Conservation (phyloP, 768 basidiomycete species). For the Neoboletus subvelutipes region DNA sequence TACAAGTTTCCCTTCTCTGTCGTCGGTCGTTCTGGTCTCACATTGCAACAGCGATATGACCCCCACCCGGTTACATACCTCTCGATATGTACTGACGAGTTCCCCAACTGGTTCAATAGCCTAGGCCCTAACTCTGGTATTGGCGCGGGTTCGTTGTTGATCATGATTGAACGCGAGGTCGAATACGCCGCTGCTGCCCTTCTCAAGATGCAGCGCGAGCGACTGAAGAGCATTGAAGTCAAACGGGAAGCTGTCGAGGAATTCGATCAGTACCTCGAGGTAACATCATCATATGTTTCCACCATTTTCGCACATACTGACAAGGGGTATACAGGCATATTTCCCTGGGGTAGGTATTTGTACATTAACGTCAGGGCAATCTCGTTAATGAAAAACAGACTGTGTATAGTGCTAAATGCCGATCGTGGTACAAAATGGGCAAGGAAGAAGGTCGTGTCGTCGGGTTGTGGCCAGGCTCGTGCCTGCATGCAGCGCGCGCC, state of each 20-base stretch:
- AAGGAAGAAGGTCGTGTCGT: conserved; percentile 54
- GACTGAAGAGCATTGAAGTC: conserved; percentile 59
- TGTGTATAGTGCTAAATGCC: conserved; percentile 56
- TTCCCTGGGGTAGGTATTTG: conserved; percentile 11
- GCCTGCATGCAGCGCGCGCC: conserved; percentile 48
- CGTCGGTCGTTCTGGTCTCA: conserved; percentile 51
- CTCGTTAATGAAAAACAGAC: conserved; percentile 38
- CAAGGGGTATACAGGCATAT: conserved; percentile 7
- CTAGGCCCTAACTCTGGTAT: conserved; percentile 58
- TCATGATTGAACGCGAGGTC: conserved; percentile 55
- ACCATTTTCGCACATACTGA: not conserved
- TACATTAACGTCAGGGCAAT: not conserved
- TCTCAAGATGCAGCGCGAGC: conserved; percentile 61
- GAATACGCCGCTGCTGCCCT: conserved; percentile 56
- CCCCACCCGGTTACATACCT: conserved; percentile 61
- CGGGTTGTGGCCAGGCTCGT: conserved; percentile 61
- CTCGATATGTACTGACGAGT: conserved; percentile 55
- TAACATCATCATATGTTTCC: conserved; percentile 16
- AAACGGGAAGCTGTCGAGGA: conserved; percentile 59
- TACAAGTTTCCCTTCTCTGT: conserved; percentile 50
- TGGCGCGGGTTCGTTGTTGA: conserved; percentile 54
- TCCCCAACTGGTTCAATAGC: conserved; percentile 66
- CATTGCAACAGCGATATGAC: conserved; percentile 52
- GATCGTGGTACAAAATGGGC: conserved; percentile 65
- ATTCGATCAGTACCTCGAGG: conserved; percentile 60